phyloP scores from a whole-genome alignment of 78 protist species.

The Polysphondylium violaceum region DNA sequence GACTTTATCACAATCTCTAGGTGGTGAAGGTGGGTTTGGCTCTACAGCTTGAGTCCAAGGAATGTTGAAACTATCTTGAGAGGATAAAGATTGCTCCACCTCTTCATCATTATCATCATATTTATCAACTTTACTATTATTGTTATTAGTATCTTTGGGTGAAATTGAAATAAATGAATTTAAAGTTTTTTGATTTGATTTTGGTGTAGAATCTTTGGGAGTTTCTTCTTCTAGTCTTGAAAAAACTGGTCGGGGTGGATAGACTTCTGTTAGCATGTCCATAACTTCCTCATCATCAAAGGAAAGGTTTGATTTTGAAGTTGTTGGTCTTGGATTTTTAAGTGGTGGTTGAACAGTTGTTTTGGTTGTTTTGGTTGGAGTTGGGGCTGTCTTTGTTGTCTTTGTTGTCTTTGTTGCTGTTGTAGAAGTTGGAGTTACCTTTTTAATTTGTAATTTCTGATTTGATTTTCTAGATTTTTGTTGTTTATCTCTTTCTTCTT shows the following conservation, averaged over 20 bases:
- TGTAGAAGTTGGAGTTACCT: not conserved
- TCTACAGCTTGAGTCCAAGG: no score
- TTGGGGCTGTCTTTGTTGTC: not conserved
- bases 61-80: not conserved
- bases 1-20: not conserved
- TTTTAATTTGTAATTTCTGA: not conserved
- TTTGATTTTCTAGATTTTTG: not conserved
- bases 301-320: not conserved
- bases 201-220: not conserved
- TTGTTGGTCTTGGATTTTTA: not conserved
- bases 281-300: not conserved
- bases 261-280: not conserved
- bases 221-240: not conserved
- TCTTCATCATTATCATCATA: not conserved
- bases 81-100: not conserved
- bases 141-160: no score
- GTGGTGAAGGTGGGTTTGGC: not conserved
- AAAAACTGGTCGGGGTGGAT: not conserved
- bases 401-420: not conserved
- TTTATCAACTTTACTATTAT: no score
- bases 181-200: not conserved
- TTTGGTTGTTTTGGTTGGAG: not conserved
- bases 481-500: not conserved
- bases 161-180: not conserved
- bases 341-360: not conserved